Base-by-base conservation (phyloP, 2,329 filamentous ascomycete genomes). In the Onygena corvina region DNA sequence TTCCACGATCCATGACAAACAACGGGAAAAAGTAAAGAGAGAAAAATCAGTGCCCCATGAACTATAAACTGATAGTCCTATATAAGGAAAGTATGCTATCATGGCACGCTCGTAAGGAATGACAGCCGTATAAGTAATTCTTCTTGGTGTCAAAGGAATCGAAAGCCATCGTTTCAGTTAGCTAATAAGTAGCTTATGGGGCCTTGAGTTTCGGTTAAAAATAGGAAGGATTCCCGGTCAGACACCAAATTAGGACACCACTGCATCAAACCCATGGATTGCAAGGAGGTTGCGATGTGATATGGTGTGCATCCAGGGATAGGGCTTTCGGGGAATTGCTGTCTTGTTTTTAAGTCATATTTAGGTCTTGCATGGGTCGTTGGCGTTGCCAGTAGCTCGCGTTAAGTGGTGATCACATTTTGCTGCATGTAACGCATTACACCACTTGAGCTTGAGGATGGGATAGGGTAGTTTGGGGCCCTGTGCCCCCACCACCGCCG, bases 1-100 rank as follows among this genome's bases (percentile, higher is more conserved):
- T 40, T 40, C 36, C 36, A 40, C 18, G 36, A 23, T 38, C 14
- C 36, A 40, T 40, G 36, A 40, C 36, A 40, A 40, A 40, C 36
- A 40, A 25, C 36, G 36, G 36, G 14, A 29, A 29, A 29, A 29
- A 29, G 27, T 29, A 29, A 29, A 29, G 11, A 29, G 5, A 5
- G 27, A 29, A 29, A 29, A 5, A 29, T 29, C 4, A 29, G 27
- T 29, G 27, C 27, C 14, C 30, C 12, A 33, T 33, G 14, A 38
- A 38, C 34, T 38, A 38, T 38, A 21, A 38, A 20, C 3, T 38
- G 14, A 38, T 38, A 20, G 18, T 21, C 34, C 34, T 20, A 9
- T 38, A 38, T 21, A 14, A 38, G 11, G 14, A 7, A n/a, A n/a
- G n/a, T n/a, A n/a, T n/a, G n/a, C n/a, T n/a, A n/a, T n/a, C n/a